Evolutionary conservation across 1,139 yeast species (phyloP), one percentile per base, ranked within the genome.

Genomic region (Zygosaccharomyces sapae): DNA sequence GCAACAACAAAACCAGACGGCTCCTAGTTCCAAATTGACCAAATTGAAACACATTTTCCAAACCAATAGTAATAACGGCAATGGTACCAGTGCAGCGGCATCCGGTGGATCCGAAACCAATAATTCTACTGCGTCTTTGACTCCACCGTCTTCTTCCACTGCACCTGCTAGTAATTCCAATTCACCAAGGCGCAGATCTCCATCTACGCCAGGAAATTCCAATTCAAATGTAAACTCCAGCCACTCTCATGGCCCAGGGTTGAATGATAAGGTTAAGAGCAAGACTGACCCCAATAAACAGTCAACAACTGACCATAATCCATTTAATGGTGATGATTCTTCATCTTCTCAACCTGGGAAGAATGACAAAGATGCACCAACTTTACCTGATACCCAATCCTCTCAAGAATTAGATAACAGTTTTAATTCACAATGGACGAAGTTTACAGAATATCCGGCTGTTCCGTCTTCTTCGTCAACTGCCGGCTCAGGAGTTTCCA

Each of bases 21-120:
- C 36, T 2, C 46, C 44, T 6, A 49, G 39, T 38, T 52, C 56
- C 10, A 52, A 52, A 43, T 52, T 59, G 34, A 47, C 57, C 4
- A 55, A 57, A 30, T 45, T 57, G 29, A 56, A 53, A 44, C 55
- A 46, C 33, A 55, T 59, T 2, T 57, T 58, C 33, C 57, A 56
- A 19, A 41, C 46, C 12, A 42, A 43, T 25, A 45, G 12, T 20
- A 37, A 36, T 10, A 34, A 38, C 13, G 31, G 41, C 30, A 38
- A 16, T 29, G 30, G 13, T 18, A 31, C 19, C 27, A 30, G 29
- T 16, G n/a, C 31, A 9, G 31, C n/a, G 12, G 31, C 9, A 12
- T 7, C 31, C n/a, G 31, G 31, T 27, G 31, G 31, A 5, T 6
- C 12, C n/a, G 31, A 27, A 27, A 4, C 31, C n/a, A 2, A 27